phyloP scores from a whole-genome alignment of 2,329 filamentous ascomycete species.

The Volutella citrinella region DNA sequence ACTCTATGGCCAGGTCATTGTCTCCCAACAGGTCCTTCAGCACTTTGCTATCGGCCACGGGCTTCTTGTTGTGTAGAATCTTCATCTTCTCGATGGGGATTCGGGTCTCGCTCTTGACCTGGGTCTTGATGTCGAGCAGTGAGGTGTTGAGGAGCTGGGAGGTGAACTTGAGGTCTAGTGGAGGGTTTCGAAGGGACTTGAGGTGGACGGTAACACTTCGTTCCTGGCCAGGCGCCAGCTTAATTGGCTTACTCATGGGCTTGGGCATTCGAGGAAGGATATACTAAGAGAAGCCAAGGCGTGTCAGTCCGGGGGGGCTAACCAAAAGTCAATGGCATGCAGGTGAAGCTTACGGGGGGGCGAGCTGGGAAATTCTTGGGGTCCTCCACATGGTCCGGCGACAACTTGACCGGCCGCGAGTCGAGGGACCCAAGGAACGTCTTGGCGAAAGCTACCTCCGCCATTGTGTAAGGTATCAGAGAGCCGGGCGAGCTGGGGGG shows the following conservation, averaged over 20 bases:
- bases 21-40: conserved; percentile 68
- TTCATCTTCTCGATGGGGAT: conserved; percentile 78
- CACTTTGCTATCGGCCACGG: conserved; percentile 72
- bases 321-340: too few species aligned
- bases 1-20: conserved; percentile 55
- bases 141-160: conserved; percentile 66
- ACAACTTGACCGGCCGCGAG: conserved; percentile 73
- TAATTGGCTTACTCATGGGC: conserved; percentile 48
- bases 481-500: conserved; percentile 1
- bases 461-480: conserved; percentile 48
- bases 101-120: conserved; percentile 60
- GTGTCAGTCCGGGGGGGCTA: conserved; percentile 3
- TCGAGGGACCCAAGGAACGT: conserved; percentile 79
- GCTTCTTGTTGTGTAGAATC: conserved; percentile 84
- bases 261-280: conserved; percentile 68
- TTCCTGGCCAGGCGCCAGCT: conserved; percentile 50
- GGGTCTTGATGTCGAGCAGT: conserved; percentile 73
- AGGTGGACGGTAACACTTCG: conserved; percentile 57
- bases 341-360: conserved; percentile 58
- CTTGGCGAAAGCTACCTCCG: conserved; percentile 83
- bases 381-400: conserved; percentile 88
- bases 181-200: conserved; percentile 75
- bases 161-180: conserved; percentile 64
- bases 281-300: conserved; percentile 50
- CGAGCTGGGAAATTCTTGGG: conserved; percentile 73